Base-by-base conservation (phyloP, 306 rosid species). In the Cucumis hystrix region DNA sequence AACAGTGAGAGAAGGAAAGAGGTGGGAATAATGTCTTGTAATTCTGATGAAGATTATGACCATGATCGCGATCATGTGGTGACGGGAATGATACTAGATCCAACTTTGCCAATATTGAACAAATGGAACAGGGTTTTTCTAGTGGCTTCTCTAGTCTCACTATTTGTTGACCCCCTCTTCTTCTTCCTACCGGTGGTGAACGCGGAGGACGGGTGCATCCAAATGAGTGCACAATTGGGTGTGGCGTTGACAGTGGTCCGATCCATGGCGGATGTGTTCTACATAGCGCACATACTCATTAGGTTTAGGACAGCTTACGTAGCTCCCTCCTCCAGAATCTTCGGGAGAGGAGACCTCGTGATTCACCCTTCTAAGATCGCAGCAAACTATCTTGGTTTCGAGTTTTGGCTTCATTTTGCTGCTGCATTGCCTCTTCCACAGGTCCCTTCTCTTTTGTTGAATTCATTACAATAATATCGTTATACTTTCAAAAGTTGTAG, bases 361-460 rank as follows among this genome's bases (percentile, higher is more conserved):
- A 70, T 21, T 47, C 87, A 86, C 69, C 83, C 88, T n/a, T 85
- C 88, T 20, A 86, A 85, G 85, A 86, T 90, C 73, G 83, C 92
- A 20, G 80, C 90, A 5, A 86, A 83, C n/a, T 90, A 90, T 65
- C 64, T 85, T 43, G 73, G 10, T 5, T 75, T n/a, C 74, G 84
- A 86, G 71, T 88, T 90, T 65, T 90, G 89, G 92, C 63, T 85
- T 78, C 87, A 90, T 74, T 78, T 88, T 13, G 54, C 83, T 41
- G 90, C 92, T 14, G 87, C 95, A 4, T 83, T 69, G 41, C 95
- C 95, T 28, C 86, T 90, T 77, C 92, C 90, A 61, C 90, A 90
- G 89, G 95, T 86, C 75, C 3, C 0, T 45, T 72, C 45, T 78
- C 40, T 75, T 49, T 76, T 14, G 40, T 2, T 43, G 49, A 2